Evolutionary conservation across 2,329 filamentous ascomycete genomes (phyloP).

Genomic region (Bipolaris bicolor): DNA sequence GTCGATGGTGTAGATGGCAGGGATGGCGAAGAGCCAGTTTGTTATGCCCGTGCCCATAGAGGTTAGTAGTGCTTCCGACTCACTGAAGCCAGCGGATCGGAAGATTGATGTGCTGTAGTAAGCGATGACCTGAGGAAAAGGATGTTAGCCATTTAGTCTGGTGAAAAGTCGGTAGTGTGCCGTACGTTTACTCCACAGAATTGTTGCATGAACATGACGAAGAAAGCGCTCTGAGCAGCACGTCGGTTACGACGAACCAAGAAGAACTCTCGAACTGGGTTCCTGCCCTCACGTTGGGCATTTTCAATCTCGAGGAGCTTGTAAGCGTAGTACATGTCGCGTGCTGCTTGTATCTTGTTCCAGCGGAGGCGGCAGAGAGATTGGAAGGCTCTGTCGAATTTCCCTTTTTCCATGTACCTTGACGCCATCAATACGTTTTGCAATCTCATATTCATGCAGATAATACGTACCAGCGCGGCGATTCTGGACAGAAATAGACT

Average conservation of each 20-base stretch:
- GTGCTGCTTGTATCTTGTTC: conserved; percentile 60
- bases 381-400: conserved; percentile 40
- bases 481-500: conserved; percentile 42
- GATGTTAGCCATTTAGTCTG: neutral
- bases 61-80: conserved; percentile 45
- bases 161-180: neutral
- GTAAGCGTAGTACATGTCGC: conserved; percentile 61
- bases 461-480: conserved; percentile 33
- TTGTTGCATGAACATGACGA: conserved; percentile 48
- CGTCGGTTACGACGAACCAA: conserved; percentile 42
- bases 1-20: conserved; percentile 53
- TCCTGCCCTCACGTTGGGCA: conserved; percentile 42
- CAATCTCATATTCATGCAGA: neutral
- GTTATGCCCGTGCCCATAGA: conserved; percentile 55
- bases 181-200: conserved; percentile 38
- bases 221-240: conserved; percentile 41
- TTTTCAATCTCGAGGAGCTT: conserved; percentile 47
- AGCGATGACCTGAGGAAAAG: conserved; percentile 27
- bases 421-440: neutral
- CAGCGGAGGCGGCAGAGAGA: conserved; percentile 60
- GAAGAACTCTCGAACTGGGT: conserved; percentile 43
- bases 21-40: conserved; percentile 55
- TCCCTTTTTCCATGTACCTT: conserved; percentile 46
- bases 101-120: conserved; percentile 41
- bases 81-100: conserved; percentile 43